Conservation (phyloP, 208 protist genomes). For the Trypanosoma melophagium region DNA sequence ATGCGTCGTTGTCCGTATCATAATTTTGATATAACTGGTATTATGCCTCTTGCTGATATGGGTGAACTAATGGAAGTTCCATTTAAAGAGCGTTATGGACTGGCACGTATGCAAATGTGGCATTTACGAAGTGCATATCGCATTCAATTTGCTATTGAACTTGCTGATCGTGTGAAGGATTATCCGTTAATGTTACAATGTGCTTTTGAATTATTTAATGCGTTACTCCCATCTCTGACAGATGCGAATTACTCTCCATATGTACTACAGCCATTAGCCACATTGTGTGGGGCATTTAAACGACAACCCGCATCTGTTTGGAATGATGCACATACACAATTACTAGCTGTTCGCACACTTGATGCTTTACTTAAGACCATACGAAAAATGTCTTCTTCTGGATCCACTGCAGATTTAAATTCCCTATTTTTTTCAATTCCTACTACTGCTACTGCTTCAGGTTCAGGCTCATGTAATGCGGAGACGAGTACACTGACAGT, state of each 20-base stretch:
- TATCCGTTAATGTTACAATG: slow-evolving; percentile 36
- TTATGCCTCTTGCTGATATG: slow-evolving; percentile 24
- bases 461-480: neutral
- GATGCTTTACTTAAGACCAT: slow-evolving; percentile 40
- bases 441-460: neutral
- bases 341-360: slow-evolving; percentile 59
- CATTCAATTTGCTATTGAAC: slow-evolving; percentile 33
- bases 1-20: slow-evolving; percentile 20
- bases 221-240: slow-evolving; percentile 38
- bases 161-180: slow-evolving; percentile 18
- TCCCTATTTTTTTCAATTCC: slow-evolving; percentile 1
- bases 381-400: slow-evolving; percentile 18
- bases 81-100: slow-evolving; percentile 25
- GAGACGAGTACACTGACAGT: neutral
- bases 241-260: slow-evolving; percentile 42
- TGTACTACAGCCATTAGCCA: slow-evolving; percentile 57
- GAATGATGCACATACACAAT: slow-evolving; percentile 61
- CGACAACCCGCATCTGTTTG: slow-evolving; percentile 30
- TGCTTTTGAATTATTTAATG: slow-evolving; percentile 46
- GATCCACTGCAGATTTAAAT: neutral
- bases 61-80: slow-evolving; percentile 21
- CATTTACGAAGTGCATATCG: slow-evolving; percentile 28
- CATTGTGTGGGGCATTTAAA: slow-evolving; percentile 53
- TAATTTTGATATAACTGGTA: slow-evolving; percentile 23
- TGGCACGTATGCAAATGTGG: slow-evolving; percentile 20